Percentiles rank a stretch among this genome's conserved stretches.
These are phyloP conservation scores for Cucurbita ficifolia DNA, from an alignment of 306 rosid species.

Conservation along the genomic window DNA sequence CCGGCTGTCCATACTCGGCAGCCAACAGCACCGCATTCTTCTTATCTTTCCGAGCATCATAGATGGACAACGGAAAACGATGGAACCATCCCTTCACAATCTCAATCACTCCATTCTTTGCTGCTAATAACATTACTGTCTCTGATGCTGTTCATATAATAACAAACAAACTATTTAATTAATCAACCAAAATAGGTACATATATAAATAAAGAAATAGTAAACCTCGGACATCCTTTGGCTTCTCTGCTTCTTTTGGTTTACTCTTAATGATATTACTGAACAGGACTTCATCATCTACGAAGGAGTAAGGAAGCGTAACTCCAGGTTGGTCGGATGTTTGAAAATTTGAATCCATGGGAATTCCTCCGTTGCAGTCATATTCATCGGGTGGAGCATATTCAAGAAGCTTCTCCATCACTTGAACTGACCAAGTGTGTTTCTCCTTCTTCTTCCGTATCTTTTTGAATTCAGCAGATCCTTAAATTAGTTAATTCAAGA, in stretches of 20 bases:
- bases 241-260: background rate
- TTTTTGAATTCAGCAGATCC: background rate
- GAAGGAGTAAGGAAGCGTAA: background rate
- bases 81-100: conserved; percentile 24
- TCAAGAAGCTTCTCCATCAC: conserved; percentile 20
- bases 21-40: conserved; percentile 48
- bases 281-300: background rate
- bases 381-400: background rate
- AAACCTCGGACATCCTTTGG: background rate
- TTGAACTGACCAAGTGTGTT: conserved; percentile 29
- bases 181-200: too few relatives aligned
- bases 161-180: background rate
- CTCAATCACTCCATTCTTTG: conserved; percentile 45
- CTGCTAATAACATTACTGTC: conserved; percentile 37
- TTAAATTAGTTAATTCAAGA: background rate
- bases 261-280: background rate
- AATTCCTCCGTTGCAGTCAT: background rate
- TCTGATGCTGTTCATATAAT: conserved; percentile 1
- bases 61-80: conserved; percentile 33
- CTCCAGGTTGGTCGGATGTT: background rate
- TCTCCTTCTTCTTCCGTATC: conserved; percentile 15
- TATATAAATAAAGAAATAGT: too few relatives aligned
- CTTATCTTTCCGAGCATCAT: conserved; percentile 20
- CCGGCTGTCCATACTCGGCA: conserved; percentile 47
- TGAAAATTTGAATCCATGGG: background rate